Conservation (phyloP, 805 yeast genomes). For the Kuraishia molischiana region DNA sequence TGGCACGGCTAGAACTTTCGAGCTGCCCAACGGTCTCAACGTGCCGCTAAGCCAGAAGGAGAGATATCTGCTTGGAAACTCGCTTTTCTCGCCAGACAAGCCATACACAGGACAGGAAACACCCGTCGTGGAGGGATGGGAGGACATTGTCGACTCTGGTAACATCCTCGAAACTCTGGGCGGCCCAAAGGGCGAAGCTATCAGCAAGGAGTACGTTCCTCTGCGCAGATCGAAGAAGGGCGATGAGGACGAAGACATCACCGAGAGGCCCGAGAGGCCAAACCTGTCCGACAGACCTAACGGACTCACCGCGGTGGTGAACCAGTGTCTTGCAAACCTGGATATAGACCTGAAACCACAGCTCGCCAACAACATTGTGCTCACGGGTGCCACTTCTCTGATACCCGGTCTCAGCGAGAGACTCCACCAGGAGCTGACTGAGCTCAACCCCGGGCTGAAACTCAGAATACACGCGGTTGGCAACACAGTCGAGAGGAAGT, state of each 20-base stretch:
- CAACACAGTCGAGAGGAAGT: constrained; percentile 63
- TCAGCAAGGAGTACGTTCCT: constrained; percentile 63
- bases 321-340: constrained; percentile 42
- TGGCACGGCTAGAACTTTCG: constrained; percentile 39
- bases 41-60: constrained; percentile 45
- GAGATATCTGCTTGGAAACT: constrained; percentile 57
- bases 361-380: constrained; percentile 77
- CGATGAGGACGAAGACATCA: constrained; percentile 13
- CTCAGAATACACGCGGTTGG: constrained; percentile 80
- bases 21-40: constrained; percentile 69
- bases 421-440: constrained; percentile 58
- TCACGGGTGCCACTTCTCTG: constrained; percentile 78
- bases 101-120: constrained; percentile 18
- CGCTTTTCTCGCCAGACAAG: constrained; percentile 55
- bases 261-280: constrained; percentile 3
- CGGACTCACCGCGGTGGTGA: constrained; percentile 50
- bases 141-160: constrained; percentile 36
- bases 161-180: constrained; percentile 27
- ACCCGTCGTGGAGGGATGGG: constrained; percentile 20
- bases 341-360: constrained; percentile 83
- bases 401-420: constrained; percentile 78
- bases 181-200: constrained; percentile 21
- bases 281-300: constrained; percentile 7
- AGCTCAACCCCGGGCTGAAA: constrained; percentile 74
- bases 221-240: constrained; percentile 43